Percentiles rank a stretch among this genome's conserved stretches.
phyloP scores from a whole-genome alignment of 345 rosid genomes.

The Adansonia digitata region DNA sequence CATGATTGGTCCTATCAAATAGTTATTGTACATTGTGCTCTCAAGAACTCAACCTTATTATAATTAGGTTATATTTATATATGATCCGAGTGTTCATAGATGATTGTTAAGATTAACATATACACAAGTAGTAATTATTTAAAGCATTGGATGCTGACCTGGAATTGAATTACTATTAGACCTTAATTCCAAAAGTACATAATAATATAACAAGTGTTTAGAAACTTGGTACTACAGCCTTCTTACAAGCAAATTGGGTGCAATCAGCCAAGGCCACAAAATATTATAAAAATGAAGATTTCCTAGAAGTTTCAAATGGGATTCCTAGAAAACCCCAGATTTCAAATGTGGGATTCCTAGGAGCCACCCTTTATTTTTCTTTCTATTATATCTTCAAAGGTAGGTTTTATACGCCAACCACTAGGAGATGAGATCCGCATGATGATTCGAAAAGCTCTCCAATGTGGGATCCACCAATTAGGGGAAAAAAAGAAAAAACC shows the following conservation, averaged over 20 bases:
- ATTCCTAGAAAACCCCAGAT: conserved; percentile 4
- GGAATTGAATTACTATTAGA: neutral
- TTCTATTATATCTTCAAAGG: conserved; percentile 9
- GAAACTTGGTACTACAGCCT: too few relatives aligned
- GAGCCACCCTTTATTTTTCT: neutral
- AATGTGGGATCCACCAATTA: conserved; percentile 25
- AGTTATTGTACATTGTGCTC: neutral
- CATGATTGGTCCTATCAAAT: neutral
- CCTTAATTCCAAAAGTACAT: neutral
- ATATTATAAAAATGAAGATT: neutral
- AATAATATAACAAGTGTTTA: neutral
- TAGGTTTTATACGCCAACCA: conserved; percentile 27
- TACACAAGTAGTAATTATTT: too few relatives aligned
- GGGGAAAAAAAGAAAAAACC: neutral
- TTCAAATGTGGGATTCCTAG: neutral
- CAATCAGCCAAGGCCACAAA: neutral
- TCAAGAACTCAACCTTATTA: neutral
- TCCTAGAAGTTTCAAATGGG: conserved; percentile 19
- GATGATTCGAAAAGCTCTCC: conserved; percentile 28
- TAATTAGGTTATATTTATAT: too few relatives aligned
- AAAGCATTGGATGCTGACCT: too few relatives aligned
- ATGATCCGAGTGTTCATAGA: neutral
- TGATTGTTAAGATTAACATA: neutral
- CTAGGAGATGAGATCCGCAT: conserved; percentile 27
- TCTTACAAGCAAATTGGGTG: neutral